These are phyloP conservation scores for Rhizopus microsporus DNA, from an alignment of 371 early-diverging fungal species.

Conservation along the genomic window DNA sequence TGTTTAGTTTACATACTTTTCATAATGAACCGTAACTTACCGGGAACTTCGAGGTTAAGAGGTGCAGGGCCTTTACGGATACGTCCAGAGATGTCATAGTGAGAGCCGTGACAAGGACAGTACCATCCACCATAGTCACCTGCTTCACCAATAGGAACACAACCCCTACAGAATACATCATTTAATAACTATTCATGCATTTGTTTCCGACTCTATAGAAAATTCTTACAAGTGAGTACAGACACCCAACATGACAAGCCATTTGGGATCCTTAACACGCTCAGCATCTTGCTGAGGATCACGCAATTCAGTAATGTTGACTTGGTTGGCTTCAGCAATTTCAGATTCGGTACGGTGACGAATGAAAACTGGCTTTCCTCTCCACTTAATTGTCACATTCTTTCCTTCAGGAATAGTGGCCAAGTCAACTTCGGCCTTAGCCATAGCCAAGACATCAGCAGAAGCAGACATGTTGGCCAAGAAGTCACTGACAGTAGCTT, in stretches of 20 bases:
- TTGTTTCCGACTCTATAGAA: background rate
- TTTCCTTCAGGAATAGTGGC: slow-evolving; percentile 93
- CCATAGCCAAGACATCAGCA: slow-evolving; percentile 96
- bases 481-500: slow-evolving; percentile 91
- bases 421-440: slow-evolving; percentile 95
- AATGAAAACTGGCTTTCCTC: slow-evolving; percentile 98
- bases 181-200: background rate
- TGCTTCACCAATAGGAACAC: slow-evolving; percentile 97
- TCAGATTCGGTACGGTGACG: slow-evolving; percentile 95
- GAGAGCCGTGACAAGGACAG: slow-evolving; percentile 99
- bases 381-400: slow-evolving; percentile 97
- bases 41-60: slow-evolving; percentile 95
- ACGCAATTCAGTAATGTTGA: slow-evolving; percentile 78
- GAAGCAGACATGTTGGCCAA: slow-evolving; percentile 92
- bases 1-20: background rate
- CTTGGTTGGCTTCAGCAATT: slow-evolving; percentile 90
- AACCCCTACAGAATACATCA: slow-evolving; percentile 62
- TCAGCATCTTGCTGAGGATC: slow-evolving; percentile 93
- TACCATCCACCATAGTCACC: slow-evolving; percentile 99
- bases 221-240: slow-evolving; percentile 90
- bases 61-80: slow-evolving; percentile 99
- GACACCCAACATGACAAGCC: slow-evolving; percentile 97
- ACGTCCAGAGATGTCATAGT: slow-evolving; percentile 94
- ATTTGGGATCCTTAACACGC: slow-evolving; percentile 90
- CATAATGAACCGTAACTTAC: slow-evolving; percentile 23